Evolutionary conservation across 495 filamentous ascomycete species (phyloP).

Genomic region (Pyrenula massariospora): DNA sequence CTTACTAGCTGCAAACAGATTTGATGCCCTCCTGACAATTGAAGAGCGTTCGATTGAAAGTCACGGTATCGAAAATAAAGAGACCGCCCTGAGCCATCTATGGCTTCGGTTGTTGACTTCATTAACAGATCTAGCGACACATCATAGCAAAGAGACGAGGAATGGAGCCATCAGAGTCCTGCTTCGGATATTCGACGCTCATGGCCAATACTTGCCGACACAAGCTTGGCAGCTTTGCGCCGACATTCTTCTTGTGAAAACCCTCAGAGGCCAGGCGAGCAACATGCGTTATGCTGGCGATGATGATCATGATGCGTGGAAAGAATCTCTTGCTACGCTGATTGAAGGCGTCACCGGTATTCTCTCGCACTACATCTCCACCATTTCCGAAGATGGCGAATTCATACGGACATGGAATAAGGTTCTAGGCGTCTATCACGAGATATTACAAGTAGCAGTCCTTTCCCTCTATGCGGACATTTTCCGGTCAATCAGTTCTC

Average conservation of each 20-base stretch:
- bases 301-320: slow-evolving; percentile 45
- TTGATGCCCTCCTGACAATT: slow-evolving; percentile 13
- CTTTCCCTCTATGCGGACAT: slow-evolving; percentile 62
- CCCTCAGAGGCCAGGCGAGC: slow-evolving; percentile 38
- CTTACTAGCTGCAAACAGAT: slow-evolving; percentile 29
- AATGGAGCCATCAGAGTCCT: slow-evolving; percentile 88
- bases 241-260: slow-evolving; percentile 62
- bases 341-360: slow-evolving; percentile 57
- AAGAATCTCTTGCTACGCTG: slow-evolving; percentile 65
- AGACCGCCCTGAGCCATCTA: slow-evolving; percentile 40
- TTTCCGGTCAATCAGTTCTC: slow-evolving; percentile 54
- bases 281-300: slow-evolving; percentile 13
- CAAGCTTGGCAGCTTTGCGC: slow-evolving; percentile 79
- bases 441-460: slow-evolving; percentile 23
- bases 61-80: slow-evolving; percentile 9
- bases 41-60: slow-evolving; percentile 7
- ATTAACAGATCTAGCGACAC: slow-evolving; percentile 63
- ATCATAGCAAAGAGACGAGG: slow-evolving; percentile 71
- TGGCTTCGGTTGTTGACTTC: slow-evolving; percentile 80
- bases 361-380: slow-evolving; percentile 55
- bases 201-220: slow-evolving; percentile 66
- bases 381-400: slow-evolving; percentile 39
- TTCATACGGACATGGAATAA: slow-evolving; percentile 59
- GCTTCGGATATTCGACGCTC: slow-evolving; percentile 82
- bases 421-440: slow-evolving; percentile 30